Evolutionary conservation across 305 asterid genomes (phyloP).

Genomic region (Fraxinus angustifolia): DNA sequence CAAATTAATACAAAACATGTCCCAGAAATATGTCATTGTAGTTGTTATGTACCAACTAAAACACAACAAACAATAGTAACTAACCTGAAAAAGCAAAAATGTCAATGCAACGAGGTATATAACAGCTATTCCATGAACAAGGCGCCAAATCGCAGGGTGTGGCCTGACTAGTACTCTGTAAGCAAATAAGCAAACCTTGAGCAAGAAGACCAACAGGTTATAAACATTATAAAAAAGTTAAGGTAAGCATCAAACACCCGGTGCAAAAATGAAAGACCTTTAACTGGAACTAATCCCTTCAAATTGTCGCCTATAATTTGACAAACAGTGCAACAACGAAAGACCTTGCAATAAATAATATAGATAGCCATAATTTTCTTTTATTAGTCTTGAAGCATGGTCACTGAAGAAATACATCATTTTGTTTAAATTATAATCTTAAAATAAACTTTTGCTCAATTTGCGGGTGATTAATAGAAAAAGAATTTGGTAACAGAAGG

Average conservation of each 20-base stretch:
- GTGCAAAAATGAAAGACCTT: background rate
- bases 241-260: background rate
- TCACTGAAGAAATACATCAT: background rate
- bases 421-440: background rate
- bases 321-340: background rate
- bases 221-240: background rate
- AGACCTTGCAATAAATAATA: background rate
- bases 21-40: background rate
- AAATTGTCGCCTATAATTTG: background rate
- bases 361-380: background rate
- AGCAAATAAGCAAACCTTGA: background rate
- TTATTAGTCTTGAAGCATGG: background rate
- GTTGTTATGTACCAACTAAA: background rate
- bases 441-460: background rate
- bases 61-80: conserved; percentile 5
- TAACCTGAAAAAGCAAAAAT: conserved; percentile 95
- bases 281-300: background rate
- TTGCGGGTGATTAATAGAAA: background rate
- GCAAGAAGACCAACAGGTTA: background rate
- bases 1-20: background rate
- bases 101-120: conserved; percentile 84
- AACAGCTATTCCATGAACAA: conserved; percentile 96
- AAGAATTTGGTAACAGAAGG: background rate
- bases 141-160: conserved; percentile 98
- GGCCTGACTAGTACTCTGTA: conserved; percentile 91